Base-by-base conservation (phyloP, 345 rosid genomes). In the Boechera stricta region DNA sequence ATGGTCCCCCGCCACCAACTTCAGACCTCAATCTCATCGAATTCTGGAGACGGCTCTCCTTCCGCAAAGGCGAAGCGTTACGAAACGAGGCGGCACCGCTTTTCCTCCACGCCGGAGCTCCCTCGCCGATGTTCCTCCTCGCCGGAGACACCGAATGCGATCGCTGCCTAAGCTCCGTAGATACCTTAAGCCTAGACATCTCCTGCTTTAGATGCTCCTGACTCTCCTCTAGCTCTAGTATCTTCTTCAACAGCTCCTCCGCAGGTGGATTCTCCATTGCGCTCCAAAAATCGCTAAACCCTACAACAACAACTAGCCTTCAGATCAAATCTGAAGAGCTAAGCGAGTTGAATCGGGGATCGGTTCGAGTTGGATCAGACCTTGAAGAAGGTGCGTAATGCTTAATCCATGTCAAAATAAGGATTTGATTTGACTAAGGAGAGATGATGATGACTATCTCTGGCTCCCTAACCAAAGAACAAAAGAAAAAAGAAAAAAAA, bases 41-140 rank as follows among this genome's bases (percentile, higher is more conserved):
- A 38, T 60, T 82, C 52, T 41, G 76, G 31, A 85, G 35, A 77
- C 83, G 78, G 75, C 89, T 91, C 81, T 88, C 98, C 68, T 90
- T 87, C 81, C 87, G 93, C 84, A 95, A 69, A 62, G 99, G 98
- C 38, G 99, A 95, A 24, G 98, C 84, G 78, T 92, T 87, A 36
- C 97, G 73, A 80, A 85, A 83, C 32, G 96, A 89, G 12, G 83
- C 82, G 9, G 96, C 77, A 35, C 90, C 93, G 66, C 39, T 86
- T 84, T 79, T 87, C 91, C 89, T 85, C 72, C 82, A 62, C 5
- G 72, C 67, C 0, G 82, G 18, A 47, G 79, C 82, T 16, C 79
- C 73, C 1, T 79, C 85, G 11, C 80, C 79, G 31, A 72, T 58
- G 54, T 78, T 81, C 60, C 85, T 77, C 79, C 87, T 81, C 41